Conservation (phyloP, 2,329 filamentous ascomycete species). For the Parascedosporium putredinis region DNA sequence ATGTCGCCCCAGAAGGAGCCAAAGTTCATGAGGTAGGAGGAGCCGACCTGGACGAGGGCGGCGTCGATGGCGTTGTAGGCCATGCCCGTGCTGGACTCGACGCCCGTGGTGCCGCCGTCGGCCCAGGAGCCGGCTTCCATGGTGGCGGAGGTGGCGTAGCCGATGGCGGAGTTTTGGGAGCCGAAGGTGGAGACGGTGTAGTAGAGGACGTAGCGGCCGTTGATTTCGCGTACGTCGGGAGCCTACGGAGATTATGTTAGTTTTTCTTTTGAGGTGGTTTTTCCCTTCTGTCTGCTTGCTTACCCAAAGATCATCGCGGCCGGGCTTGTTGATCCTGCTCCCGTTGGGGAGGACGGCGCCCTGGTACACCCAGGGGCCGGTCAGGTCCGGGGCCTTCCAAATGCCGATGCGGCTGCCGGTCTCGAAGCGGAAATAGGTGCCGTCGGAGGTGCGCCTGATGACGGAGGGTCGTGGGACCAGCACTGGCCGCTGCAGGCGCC, state of each 20-base stretch:
- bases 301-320: conserved; percentile 32
- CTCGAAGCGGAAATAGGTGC: conserved; percentile 31
- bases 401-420: conserved; percentile 30
- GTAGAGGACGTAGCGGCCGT: conserved; percentile 39
- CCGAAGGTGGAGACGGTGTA: conserved; percentile 56
- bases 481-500: conserved; percentile 27
- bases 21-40: conserved; percentile 43
- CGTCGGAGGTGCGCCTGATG: conserved; percentile 25
- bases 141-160: conserved; percentile 34
- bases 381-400: conserved; percentile 23
- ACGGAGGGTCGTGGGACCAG: conserved; percentile 29
- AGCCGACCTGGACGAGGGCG: conserved; percentile 34
- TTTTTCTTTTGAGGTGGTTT: too few relatives aligned
- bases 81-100: conserved; percentile 31
- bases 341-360: conserved; percentile 28
- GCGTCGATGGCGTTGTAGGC: conserved; percentile 52
- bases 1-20: conserved; percentile 61
- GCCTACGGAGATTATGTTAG: too few relatives aligned
- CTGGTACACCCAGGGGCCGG: conserved; percentile 31
- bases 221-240: conserved; percentile 35
- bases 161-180: conserved; percentile 50
- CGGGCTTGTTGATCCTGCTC: conserved; percentile 27
- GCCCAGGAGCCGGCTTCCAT: conserved; percentile 48
- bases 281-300: too few relatives aligned
- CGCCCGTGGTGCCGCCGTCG: conserved; percentile 44